A percentile compares a stretch with the other conserved stretches of the same genome.
Evolutionary conservation across 1,284 basidiomycete genomes (phyloP).

Genomic region (Austroboletus rostrupii): DNA sequence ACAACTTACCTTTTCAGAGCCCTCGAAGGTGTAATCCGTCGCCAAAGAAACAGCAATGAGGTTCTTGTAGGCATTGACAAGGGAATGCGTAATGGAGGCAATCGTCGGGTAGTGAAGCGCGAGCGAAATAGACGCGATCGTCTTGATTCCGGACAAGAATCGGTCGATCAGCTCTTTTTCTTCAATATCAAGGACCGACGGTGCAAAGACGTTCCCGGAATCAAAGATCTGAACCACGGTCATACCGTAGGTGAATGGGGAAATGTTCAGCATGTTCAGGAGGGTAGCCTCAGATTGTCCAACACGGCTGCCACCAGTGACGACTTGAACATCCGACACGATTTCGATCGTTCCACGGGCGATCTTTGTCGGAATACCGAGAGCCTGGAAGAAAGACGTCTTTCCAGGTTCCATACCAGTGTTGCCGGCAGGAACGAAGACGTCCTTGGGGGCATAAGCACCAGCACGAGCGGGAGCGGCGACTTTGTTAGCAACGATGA

Average conservation of each 20-base stretch:
- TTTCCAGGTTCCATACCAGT: slow-evolving; percentile 99
- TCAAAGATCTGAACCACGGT: slow-evolving; percentile 92
- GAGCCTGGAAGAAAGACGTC: slow-evolving; percentile 99
- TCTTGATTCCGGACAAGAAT: slow-evolving; percentile 92
- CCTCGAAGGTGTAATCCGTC: slow-evolving; percentile 96
- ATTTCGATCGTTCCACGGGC: slow-evolving; percentile 99
- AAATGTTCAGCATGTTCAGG: slow-evolving; percentile 99
- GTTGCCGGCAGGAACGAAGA: slow-evolving; percentile 92
- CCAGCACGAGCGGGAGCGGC: slow-evolving; percentile 98
- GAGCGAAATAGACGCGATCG: slow-evolving; percentile 93
- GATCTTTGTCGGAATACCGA: slow-evolving; percentile 99
- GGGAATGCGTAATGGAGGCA: slow-evolving; percentile 88
- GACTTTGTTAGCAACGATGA: slow-evolving; percentile 95
- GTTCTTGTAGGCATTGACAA: slow-evolving; percentile 99
- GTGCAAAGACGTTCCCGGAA: slow-evolving; percentile 86
- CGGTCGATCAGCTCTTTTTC: slow-evolving; percentile 88
- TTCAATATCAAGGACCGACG: slow-evolving; percentile 90
- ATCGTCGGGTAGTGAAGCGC: slow-evolving; percentile 96
- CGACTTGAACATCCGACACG: slow-evolving; percentile 95
- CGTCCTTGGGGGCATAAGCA: slow-evolving; percentile 91
- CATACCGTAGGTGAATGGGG: slow-evolving; percentile 99
- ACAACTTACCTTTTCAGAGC: slow-evolving; percentile 78
- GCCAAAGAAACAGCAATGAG: slow-evolving; percentile 85
- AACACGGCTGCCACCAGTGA: slow-evolving; percentile 88
- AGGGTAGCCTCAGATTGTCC: slow-evolving; percentile 96